Conservation (phyloP, 106 monocot genomes). For the Dendrobium catenatum region DNA sequence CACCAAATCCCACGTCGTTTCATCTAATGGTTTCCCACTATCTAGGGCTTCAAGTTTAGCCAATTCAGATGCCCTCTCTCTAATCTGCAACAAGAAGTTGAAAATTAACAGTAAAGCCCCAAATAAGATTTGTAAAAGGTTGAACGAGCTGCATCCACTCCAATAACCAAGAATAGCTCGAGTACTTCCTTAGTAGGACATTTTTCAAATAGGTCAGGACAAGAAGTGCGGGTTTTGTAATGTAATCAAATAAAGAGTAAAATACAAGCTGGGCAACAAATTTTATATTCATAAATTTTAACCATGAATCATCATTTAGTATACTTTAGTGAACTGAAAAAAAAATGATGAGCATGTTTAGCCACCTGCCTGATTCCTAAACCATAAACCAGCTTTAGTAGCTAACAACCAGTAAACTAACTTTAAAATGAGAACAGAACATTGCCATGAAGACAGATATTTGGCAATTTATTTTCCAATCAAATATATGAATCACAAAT, state of each 20-base stretch:
- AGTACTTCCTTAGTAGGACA: neutral
- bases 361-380: neutral
- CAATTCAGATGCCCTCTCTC: constrained; percentile 68
- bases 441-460: neutral
- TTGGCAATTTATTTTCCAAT: neutral
- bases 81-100: constrained; percentile 43
- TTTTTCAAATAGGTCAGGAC: neutral
- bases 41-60: constrained; percentile 83
- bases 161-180: neutral
- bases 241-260: neutral
- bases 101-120: neutral
- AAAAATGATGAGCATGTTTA: neutral
- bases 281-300: neutral
- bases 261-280: neutral
- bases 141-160: neutral
- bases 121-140: neutral
- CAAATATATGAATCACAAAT: neutral
- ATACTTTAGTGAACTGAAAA: neutral
- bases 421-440: neutral
- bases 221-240: neutral
- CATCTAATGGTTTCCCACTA: constrained; percentile 96
- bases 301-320: neutral
- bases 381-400: neutral
- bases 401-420: neutral
- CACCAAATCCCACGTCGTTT: constrained; percentile 96